Conservation (phyloP, 495 filamentous ascomycete genomes). For the Lepraria neglecta region DNA sequence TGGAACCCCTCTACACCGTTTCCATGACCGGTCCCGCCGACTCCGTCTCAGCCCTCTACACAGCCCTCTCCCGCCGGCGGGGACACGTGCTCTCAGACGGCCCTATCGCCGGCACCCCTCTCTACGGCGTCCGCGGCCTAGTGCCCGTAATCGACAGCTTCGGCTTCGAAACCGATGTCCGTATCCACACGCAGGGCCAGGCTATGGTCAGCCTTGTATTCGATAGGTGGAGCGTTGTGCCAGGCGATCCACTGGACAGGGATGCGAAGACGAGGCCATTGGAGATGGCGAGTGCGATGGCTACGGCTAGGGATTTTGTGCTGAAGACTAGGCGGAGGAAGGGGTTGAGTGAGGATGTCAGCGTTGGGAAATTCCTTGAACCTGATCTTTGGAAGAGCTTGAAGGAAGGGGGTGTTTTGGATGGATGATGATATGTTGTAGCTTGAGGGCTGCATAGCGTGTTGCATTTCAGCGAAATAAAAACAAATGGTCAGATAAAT, state of each 20-base stretch:
- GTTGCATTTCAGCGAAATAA: too few species aligned
- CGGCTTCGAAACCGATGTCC: constrained; percentile 92
- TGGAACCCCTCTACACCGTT: constrained; percentile 91
- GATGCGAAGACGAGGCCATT: constrained; percentile 74
- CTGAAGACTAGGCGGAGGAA: constrained; percentile 91
- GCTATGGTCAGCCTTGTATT: constrained; percentile 87
- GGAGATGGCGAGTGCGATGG: constrained; percentile 78
- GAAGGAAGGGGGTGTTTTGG: constrained; percentile 82
- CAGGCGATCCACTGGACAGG: constrained; percentile 88
- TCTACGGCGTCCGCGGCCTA: constrained; percentile 83
- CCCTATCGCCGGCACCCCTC: constrained; percentile 89
- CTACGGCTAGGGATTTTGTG: constrained; percentile 89
- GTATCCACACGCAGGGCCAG: constrained; percentile 93
- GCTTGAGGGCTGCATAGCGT: too few species aligned
- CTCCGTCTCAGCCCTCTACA: constrained; percentile 81
- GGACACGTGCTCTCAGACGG: constrained; percentile 92
- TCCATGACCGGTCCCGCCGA: constrained; percentile 92
- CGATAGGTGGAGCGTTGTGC: constrained; percentile 91
- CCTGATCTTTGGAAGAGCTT: constrained; percentile 83
- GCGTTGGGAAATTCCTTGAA: constrained; percentile 91
- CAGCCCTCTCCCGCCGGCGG: constrained; percentile 76
- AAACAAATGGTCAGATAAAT: too few species aligned
- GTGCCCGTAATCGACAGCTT: constrained; percentile 96
- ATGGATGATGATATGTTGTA: constrained; percentile 40
- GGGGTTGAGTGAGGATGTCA: constrained; percentile 91